These are phyloP conservation scores for Diaporthe australafricana DNA, from an alignment of 2,329 filamentous ascomycete species.

Conservation along the genomic window DNA sequence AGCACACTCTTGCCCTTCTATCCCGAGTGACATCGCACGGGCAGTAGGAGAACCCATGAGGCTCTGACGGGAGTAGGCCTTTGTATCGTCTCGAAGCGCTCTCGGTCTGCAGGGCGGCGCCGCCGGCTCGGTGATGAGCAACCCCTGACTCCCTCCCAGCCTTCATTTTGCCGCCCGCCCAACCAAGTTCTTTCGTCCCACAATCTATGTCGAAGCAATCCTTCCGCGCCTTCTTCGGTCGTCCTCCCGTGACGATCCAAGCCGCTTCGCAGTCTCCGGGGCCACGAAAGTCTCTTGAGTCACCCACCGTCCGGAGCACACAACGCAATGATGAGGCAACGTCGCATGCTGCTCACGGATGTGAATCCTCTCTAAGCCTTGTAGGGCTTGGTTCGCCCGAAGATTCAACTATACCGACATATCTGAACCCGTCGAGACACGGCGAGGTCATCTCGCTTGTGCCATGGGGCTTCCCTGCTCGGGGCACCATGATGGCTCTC, in stretches of 20 bases:
- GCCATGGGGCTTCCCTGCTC: not conserved
- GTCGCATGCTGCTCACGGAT: slow-evolving; percentile 22
- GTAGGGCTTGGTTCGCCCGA: slow-evolving; percentile 14
- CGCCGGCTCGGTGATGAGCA: slow-evolving; percentile 16
- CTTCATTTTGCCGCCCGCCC: slow-evolving; percentile 23
- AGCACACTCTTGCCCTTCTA: slow-evolving; percentile 17
- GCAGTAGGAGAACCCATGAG: slow-evolving; percentile 12
- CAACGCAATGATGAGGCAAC: slow-evolving; percentile 2
- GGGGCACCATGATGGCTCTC: not conserved
- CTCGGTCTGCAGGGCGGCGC: slow-evolving; percentile 15
- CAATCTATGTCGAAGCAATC: not conserved
- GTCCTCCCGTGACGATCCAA: slow-evolving; percentile 12
- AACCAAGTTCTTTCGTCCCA: slow-evolving; percentile 20
- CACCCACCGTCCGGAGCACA: slow-evolving; percentile 12
- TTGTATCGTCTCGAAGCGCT: slow-evolving; percentile 2
- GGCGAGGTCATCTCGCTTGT: slow-evolving; percentile 19
- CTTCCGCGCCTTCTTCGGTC: slow-evolving; percentile 23
- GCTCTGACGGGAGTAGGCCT: not conserved
- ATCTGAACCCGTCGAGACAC: slow-evolving; percentile 19
- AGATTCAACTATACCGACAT: slow-evolving; percentile 6
- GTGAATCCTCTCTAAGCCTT: slow-evolving; percentile 4
- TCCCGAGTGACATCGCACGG: slow-evolving; percentile 21
- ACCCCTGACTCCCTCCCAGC: slow-evolving; percentile 11
- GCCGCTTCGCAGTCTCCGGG: slow-evolving; percentile 11
- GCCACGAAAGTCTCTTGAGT: slow-evolving; percentile 10